Conservation (phyloP, 257 asterid species). For the Solanum sitiens region DNA sequence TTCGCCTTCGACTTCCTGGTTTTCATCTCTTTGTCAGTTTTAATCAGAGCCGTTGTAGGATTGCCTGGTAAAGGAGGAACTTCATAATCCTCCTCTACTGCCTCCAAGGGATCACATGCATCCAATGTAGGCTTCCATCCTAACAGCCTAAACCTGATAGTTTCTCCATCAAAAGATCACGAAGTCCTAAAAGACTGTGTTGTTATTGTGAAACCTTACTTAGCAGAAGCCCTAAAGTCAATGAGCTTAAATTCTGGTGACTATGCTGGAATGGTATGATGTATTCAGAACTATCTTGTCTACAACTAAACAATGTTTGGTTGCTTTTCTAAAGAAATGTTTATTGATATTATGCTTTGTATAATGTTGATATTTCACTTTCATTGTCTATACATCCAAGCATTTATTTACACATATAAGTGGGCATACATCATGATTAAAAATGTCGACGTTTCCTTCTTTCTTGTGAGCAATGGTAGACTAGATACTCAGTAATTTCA, state of each 20-base stretch:
- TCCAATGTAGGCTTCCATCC: not conserved
- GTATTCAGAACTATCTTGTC: not conserved
- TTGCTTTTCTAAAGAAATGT: not conserved
- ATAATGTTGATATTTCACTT: not conserved
- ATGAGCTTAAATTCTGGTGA: slow-evolving; percentile 24
- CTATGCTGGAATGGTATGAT: slow-evolving; percentile 30
- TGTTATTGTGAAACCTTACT: slow-evolving; percentile 17
- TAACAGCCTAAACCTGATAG: too few species aligned
- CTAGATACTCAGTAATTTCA: not conserved
- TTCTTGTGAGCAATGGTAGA: not conserved
- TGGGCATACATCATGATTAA: not conserved
- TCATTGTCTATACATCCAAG: not conserved
- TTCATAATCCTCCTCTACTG: too few species aligned
- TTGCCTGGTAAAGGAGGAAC: too few species aligned
- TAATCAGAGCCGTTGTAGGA: too few species aligned
- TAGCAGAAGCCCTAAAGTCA: slow-evolving; percentile 25
- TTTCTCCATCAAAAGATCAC: too few species aligned
- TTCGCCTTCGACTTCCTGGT: too few species aligned
- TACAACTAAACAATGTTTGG: not conserved
- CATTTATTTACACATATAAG: not conserved
- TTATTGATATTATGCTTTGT: not conserved
- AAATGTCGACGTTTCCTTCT: not conserved
- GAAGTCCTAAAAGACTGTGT: slow-evolving; percentile 20
- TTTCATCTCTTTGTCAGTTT: too few species aligned
- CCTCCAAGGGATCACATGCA: not conserved